Evolutionary conservation across 306 rosid genomes (phyloP), one percentile per base, ranked within the genome.

Genomic region (Psophocarpus tetragonolobus): DNA sequence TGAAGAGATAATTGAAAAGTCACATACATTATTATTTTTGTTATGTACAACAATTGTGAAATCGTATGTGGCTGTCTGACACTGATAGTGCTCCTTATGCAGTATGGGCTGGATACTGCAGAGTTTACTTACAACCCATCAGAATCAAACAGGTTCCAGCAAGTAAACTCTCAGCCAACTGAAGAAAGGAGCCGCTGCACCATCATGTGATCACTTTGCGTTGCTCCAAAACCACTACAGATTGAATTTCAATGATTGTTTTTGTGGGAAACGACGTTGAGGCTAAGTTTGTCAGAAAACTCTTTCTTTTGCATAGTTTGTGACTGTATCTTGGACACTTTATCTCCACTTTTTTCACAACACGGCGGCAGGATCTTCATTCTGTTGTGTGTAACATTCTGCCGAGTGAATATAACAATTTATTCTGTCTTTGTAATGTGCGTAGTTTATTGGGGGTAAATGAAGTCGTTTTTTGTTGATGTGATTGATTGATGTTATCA

Each of bases 121-220:
- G 96, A 92, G 86, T 96, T 91, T 62, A 91, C 99, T 20, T 96
- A 96, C 93, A 91, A 96, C 84, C 99, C 99, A 42, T 92, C 92
- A 0, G 99, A 92, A 84, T 83, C 99, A 15, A 50, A 84, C 60
- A 89, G 97, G 90, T 74, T 21, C 81, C 97, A 88, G 90, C 98
- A 87, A 81, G 93, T 41, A 36, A 77, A 83, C 71, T 13, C 91
- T 9, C 99, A 96, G 79, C 96, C 96, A 75, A 70, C 92, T 63
- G 99, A 96, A 85, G 99, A 96, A 81, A 85, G 88, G 89, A 92
- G 90, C 67, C 89, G 98, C 51, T 96, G 99, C 90, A 78, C 81
- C 77, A 90, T 92, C 77, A 92, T 96, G 99, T 96, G 81, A 90
- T 74, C 74, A 67, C 73, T 68, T 23, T 73, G 69, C n/a, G 68